Percentiles rank a stretch among this genome's conserved stretches.
These are phyloP conservation scores for Lignosus rhinocerotis DNA, from an alignment of 1,284 basidiomycete genomes.

Conservation along the genomic window DNA sequence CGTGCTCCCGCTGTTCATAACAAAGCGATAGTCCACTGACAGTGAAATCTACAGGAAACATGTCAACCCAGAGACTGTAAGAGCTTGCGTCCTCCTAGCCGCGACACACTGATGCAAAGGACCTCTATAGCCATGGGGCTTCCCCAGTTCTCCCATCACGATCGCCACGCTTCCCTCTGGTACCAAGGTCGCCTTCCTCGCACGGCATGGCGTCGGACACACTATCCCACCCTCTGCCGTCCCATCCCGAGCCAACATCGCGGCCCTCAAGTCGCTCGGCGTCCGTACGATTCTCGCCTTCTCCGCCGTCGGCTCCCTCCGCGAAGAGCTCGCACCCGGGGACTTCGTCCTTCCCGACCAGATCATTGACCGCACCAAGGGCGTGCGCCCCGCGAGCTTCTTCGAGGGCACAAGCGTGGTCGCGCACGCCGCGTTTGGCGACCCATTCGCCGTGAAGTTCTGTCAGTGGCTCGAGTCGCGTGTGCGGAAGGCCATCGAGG, in stretches of 20 bases:
- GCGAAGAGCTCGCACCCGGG: conserved; percentile 92
- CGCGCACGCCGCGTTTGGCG: conserved; percentile 93
- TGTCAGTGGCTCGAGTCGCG: conserved; percentile 69
- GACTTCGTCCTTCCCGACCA: conserved; percentile 90
- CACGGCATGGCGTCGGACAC: conserved; percentile 86
- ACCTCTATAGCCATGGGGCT: conserved; percentile 88
- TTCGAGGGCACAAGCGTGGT: conserved; percentile 85
- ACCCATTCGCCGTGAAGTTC: conserved; percentile 78
- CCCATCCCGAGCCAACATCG: conserved; percentile 90
- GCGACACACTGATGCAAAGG: not conserved
- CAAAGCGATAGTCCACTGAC: not conserved
- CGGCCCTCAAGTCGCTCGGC: conserved; percentile 91
- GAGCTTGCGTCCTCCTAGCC: not conserved
- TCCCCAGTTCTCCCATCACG: conserved; percentile 88
- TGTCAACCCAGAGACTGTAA: conserved; percentile 65
- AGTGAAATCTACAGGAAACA: conserved; percentile 50
- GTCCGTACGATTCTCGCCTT: conserved; percentile 91
- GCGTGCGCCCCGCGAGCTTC: conserved; percentile 82
- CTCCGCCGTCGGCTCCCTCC: conserved; percentile 93
- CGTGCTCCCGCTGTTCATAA: not conserved
- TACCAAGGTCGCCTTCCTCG: conserved; percentile 84
- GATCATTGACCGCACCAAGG: conserved; percentile 97
- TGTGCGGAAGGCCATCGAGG: conserved; percentile 64
- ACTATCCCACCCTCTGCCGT: conserved; percentile 75
- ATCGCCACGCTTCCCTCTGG: conserved; percentile 84